A percentile compares a stretch with the other conserved stretches of the same genome.
phyloP scores from a whole-genome alignment of 768 basidiomycete genomes.

The Mycena capillaripes region DNA sequence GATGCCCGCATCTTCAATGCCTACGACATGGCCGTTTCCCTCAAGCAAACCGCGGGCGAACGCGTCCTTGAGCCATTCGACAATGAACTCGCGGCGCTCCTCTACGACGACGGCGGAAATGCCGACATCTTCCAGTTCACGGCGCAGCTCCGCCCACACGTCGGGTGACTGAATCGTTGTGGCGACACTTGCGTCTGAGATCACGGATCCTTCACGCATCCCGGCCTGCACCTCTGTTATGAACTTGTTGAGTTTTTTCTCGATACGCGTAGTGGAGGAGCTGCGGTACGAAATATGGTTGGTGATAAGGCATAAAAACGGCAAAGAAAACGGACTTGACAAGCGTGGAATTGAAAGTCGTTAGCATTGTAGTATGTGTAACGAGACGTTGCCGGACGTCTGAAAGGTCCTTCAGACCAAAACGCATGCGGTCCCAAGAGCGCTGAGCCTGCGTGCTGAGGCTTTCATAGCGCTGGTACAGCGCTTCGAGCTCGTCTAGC shows the following conservation, averaged over 20 bases:
- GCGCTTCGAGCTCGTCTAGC: constrained; percentile 29
- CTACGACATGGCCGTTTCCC: constrained; percentile 8
- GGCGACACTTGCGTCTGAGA: constrained; percentile 18
- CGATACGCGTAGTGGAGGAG: constrained; percentile 29
- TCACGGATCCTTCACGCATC: constrained; percentile 35
- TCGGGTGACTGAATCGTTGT: constrained; percentile 35
- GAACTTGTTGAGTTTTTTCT: constrained; percentile 35
- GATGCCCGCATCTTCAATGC: neutral
- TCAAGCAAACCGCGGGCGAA: constrained; percentile 20
- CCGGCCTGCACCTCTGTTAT: constrained; percentile 34
- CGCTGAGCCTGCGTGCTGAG: constrained; percentile 34
- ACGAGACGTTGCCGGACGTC: constrained; percentile 30
- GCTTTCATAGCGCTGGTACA: constrained; percentile 29
- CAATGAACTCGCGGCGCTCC: constrained; percentile 31
- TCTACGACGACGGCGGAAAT: constrained; percentile 32
- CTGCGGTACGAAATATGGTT: too few species aligned
- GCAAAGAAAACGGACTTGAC: constrained; percentile 21
- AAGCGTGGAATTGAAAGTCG: constrained; percentile 26
- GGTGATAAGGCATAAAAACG: too few species aligned
- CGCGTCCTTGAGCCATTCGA: constrained; percentile 32
- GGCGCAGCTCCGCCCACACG: constrained; percentile 31
- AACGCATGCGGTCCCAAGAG: constrained; percentile 39
- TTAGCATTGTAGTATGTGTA: constrained; percentile 27
- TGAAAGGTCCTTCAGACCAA: constrained; percentile 33
- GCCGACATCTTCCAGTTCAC: constrained; percentile 38